A percentile compares a stretch with the other conserved stretches of the same genome.
Evolutionary conservation across 2,329 filamentous ascomycete genomes (phyloP).

Genomic region (Beauveria sp.): DNA sequence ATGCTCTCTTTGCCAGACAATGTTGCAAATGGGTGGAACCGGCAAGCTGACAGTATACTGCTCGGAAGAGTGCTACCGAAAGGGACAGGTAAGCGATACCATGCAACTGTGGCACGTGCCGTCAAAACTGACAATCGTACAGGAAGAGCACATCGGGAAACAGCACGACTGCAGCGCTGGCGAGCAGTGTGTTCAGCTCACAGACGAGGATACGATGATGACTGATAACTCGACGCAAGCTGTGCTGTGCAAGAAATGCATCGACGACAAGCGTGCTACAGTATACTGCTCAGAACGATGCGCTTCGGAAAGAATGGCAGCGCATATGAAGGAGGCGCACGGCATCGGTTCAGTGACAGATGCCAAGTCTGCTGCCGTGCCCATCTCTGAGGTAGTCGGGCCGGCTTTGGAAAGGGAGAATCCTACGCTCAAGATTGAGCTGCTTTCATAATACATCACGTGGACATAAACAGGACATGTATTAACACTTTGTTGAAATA

Average conservation of each 20-base stretch:
- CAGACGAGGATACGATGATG: constrained; percentile 34
- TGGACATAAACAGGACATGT: not conserved
- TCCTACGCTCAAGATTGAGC: constrained; percentile 24
- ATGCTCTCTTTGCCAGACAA: constrained; percentile 39
- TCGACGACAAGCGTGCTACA: constrained; percentile 27
- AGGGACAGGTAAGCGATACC: constrained; percentile 32
- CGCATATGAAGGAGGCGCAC: constrained; percentile 30
- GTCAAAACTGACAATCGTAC: not conserved
- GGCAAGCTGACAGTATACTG: constrained; percentile 36
- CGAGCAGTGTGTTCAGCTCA: constrained; percentile 30
- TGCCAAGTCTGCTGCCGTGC: not conserved
- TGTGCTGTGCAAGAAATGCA: constrained; percentile 35
- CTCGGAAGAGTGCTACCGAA: constrained; percentile 33
- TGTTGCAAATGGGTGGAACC: constrained; percentile 28
- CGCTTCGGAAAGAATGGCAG: constrained; percentile 32
- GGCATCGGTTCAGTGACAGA: constrained; percentile 16
- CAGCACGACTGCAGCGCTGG: constrained; percentile 35
- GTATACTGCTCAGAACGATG: constrained; percentile 37
- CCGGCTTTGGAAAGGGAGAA: constrained; percentile 24
- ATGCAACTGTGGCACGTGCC: no score
- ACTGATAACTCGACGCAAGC: constrained; percentile 21
- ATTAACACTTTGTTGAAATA: not conserved
- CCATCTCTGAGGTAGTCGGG: constrained; percentile 17
- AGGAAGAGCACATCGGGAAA: constrained; percentile 32
- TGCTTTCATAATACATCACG: not conserved